A percentile compares a stretch with the other conserved stretches of the same genome.
These are phyloP conservation scores for Phaeosphaeriaceae sp. DNA, from an alignment of 2,329 filamentous ascomycete genomes.

Conservation along the genomic window DNA sequence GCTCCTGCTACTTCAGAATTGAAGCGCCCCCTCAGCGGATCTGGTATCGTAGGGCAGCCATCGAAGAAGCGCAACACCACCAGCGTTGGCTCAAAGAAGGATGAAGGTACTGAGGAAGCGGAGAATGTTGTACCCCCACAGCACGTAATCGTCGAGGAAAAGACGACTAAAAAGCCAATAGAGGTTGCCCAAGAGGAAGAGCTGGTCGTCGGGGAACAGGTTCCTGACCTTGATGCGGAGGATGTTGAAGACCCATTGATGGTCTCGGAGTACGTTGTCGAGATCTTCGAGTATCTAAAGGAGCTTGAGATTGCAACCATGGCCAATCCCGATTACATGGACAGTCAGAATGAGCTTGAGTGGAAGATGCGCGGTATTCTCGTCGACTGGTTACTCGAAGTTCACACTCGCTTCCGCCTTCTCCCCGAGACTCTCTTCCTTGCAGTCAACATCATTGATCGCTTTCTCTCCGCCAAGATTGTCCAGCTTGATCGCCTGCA, in stretches of 20 bases:
- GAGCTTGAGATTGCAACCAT: conserved; percentile 81
- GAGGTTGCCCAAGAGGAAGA: conserved; percentile 32
- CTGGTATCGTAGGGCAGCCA: conserved; percentile 67
- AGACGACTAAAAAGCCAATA: conserved; percentile 19
- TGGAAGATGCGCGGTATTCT: conserved; percentile 99
- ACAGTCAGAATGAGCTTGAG: conserved; percentile 90
- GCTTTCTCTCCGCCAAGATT: conserved; percentile 93
- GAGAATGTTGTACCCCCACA: conserved; percentile 64
- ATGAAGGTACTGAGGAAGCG: conserved; percentile 60
- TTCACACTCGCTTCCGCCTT: conserved; percentile 94
- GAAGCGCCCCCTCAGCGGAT: conserved; percentile 76
- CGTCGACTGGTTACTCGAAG: conserved; percentile 97
- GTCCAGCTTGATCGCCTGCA: conserved; percentile 96
- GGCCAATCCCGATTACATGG: conserved; percentile 94
- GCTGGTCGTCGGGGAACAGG: conserved; percentile 38
- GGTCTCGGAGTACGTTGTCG: conserved; percentile 95
- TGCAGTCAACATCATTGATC: conserved; percentile 97
- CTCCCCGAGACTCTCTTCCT: conserved; percentile 96
- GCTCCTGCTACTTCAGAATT: conserved; percentile 58
- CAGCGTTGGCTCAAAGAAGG: conserved; percentile 59
- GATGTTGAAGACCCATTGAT: conserved; percentile 94
- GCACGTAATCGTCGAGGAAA: conserved; percentile 57
- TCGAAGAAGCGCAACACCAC: conserved; percentile 72
- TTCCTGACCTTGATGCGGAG: conserved; percentile 76
- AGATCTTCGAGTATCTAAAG: conserved; percentile 95